Evolutionary conservation across 2,329 filamentous ascomycete species (phyloP), one percentile per base, ranked within the genome.

Genomic region (Catunica adiposa): DNA sequence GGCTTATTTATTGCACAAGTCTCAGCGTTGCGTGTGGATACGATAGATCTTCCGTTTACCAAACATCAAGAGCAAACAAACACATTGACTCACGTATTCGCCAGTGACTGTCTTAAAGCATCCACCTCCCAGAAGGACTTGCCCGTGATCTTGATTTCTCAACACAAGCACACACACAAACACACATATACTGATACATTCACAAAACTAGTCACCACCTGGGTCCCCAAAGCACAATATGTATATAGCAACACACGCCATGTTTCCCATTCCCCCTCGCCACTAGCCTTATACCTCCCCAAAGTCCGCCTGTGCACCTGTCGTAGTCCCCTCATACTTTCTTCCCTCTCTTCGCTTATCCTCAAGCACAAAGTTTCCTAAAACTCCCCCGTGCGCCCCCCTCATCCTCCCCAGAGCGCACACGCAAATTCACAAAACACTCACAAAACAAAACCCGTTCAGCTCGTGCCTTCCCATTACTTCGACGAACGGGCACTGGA

Each of bases 381-480:
- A 38, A 38, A n/a, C 37, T n/a, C n/a, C n/a, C n/a, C n/a, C n/a
- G 5, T 38, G 40, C 17, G 40, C 20, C n/a, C 11, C 20, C 40
- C 11, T 22, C 17, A 44, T n/a, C 15, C 40, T 22, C 40, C 40
- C 40, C 9, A n/a, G 20, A 7, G 20, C 40, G n/a, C 40, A 15
- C 40, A 44, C 15, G 40, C 40, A 44, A 11, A 34, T 44, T 44
- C 20, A 44, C 17, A 44, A 44, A n/a, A 44, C 40, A 17, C 40
- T 44, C 40, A 44, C 40, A 44, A 44, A 44, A 44, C 40, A 44
- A 44, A n/a, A n/a, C n/a, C n/a, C n/a, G n/a, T n/a, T n/a, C n/a
- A n/a, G n/a, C n/a, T n/a, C n/a, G n/a, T n/a, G n/a, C n/a, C n/a
- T n/a, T n/a, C n/a, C n/a, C n/a, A n/a, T n/a, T n/a, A n/a, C n/a